Conservation (phyloP, 768 basidiomycete species). For the Cystofilobasidium bisporidii region DNA sequence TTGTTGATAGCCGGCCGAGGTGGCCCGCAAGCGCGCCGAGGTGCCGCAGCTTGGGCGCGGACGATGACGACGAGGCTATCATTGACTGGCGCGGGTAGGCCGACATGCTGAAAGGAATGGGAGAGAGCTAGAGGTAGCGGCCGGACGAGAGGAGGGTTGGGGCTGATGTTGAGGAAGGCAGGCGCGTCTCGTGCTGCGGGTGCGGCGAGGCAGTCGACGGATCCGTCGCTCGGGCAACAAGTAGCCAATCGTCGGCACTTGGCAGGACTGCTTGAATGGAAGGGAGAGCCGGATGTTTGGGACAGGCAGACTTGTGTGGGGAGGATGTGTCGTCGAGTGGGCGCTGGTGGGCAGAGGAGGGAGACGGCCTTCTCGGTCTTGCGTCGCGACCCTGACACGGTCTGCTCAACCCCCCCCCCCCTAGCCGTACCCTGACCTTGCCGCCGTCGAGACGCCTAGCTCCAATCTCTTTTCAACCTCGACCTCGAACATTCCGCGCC, state of each 20-base stretch:
- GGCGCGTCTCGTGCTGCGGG: background rate
- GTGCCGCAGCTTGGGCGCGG: slow-evolving; percentile 19
- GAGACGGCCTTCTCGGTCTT: background rate
- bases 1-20: slow-evolving; percentile 9
- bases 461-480: no score
- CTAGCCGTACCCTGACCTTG: background rate
- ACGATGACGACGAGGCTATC: slow-evolving; percentile 12
- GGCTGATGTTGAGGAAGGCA: background rate
- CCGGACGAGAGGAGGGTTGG: background rate
- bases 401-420: background rate
- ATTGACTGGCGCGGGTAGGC: slow-evolving; percentile 7
- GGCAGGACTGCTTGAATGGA: no score
- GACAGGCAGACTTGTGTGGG: background rate
- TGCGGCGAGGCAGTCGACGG: background rate
- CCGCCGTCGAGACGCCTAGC: background rate
- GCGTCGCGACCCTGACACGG: background rate
- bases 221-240: no score
- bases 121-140: background rate
- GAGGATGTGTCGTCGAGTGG: background rate
- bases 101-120: background rate
- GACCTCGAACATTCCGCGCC: no score
- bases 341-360: background rate
- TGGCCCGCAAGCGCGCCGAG: slow-evolving; percentile 24
- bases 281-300: no score
- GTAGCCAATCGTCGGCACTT: no score